Conservation (phyloP, 2,329 filamentous ascomycete genomes). For the Fusarium sororula region DNA sequence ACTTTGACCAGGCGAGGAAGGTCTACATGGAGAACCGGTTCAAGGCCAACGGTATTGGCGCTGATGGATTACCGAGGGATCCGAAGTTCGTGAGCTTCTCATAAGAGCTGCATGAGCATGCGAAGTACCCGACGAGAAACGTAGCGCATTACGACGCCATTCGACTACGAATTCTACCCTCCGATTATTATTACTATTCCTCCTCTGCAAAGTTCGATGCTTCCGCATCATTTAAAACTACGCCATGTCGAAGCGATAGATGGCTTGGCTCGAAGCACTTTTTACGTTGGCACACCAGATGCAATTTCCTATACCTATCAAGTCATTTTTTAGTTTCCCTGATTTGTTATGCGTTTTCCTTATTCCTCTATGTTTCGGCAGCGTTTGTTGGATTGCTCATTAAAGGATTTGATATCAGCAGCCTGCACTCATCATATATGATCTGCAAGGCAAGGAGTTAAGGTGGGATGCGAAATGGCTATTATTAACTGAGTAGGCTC, state of each 20-base stretch:
- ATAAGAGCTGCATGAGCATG: conserved; percentile 22
- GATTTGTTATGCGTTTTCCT: conserved; percentile 6
- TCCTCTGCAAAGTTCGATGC: background rate
- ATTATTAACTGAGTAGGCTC: conserved; percentile 19
- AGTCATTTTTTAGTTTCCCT: background rate
- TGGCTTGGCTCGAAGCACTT: background rate
- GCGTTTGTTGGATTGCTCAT: conserved; percentile 5
- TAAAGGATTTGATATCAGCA: conserved; percentile 7
- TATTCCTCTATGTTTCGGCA: background rate
- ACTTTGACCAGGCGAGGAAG: conserved; percentile 90
- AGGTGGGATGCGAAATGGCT: conserved; percentile 28
- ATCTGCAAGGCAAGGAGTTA: conserved; percentile 35
- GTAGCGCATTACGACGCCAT: conserved; percentile 1
- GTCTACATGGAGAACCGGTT: conserved; percentile 88
- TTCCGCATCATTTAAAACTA: background rate
- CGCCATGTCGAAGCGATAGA: background rate
- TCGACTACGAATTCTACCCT: background rate
- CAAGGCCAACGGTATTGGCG: conserved; percentile 85
- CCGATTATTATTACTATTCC: background rate
- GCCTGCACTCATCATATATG: conserved; percentile 8
- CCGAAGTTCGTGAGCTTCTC: conserved; percentile 94
- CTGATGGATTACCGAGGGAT: conserved; percentile 87
- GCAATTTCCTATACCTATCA: conserved; percentile 18
- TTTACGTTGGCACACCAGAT: conserved; percentile 33
- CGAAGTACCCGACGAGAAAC: background rate